Evolutionary conservation across 2,329 filamentous ascomycete genomes (phyloP).

Genomic region (Colletotrichum aenigma): DNA sequence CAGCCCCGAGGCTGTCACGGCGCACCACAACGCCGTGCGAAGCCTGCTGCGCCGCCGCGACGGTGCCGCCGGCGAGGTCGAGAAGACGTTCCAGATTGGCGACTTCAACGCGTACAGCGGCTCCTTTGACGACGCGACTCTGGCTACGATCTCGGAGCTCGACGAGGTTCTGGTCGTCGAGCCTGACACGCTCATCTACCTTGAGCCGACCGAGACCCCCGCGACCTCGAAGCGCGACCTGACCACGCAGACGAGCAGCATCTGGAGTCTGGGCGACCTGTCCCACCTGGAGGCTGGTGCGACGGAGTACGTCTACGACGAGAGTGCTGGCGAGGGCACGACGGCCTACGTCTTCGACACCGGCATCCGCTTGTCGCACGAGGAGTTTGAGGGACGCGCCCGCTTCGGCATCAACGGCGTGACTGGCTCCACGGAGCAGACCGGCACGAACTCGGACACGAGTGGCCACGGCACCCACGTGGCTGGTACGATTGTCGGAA

Average conservation of each 20-base stretch:
- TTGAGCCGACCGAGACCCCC: neutral
- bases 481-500: conserved; percentile 31
- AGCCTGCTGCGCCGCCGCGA: conserved; percentile 36
- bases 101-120: conserved; percentile 46
- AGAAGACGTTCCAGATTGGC: conserved; percentile 25
- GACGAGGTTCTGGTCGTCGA: conserved; percentile 35
- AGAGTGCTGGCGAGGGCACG: conserved; percentile 21
- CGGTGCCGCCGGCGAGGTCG: conserved; percentile 29
- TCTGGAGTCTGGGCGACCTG: conserved; percentile 38
- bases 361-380: conserved; percentile 42
- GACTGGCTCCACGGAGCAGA: conserved; percentile 24
- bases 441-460: conserved; percentile 18
- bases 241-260: conserved; percentile 24
- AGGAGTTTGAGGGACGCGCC: conserved; percentile 32
- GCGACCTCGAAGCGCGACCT: neutral
- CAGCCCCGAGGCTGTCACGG: conserved; percentile 24
- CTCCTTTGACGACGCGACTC: conserved; percentile 41
- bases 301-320: conserved; percentile 31
- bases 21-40: conserved; percentile 31
- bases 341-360: conserved; percentile 49
- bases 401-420: conserved; percentile 30
- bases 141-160: conserved; percentile 41
- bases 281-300: conserved; percentile 41
- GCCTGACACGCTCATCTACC: conserved; percentile 26
- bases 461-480: conserved; percentile 35